These are phyloP conservation scores for Vanrija pseudolonga DNA, from an alignment of 1,284 basidiomycete genomes.

Conservation along the genomic window DNA sequence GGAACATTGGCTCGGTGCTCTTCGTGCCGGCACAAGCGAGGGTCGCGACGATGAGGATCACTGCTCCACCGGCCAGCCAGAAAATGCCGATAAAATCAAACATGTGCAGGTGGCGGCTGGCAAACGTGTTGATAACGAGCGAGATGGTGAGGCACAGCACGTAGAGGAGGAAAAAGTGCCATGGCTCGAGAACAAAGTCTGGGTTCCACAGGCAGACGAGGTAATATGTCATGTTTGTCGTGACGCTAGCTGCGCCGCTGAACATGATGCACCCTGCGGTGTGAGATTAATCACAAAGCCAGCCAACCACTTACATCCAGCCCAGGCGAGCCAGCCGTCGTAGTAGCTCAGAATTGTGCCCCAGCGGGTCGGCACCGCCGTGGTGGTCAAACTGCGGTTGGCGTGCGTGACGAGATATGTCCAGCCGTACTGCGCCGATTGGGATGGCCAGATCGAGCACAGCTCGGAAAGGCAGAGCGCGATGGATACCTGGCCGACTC, in stretches of 20 bases:
- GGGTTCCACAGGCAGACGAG: slow-evolving; percentile 1
- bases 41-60: background rate
- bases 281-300: background rate
- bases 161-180: slow-evolving; percentile 4
- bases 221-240: slow-evolving; percentile 3
- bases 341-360: background rate
- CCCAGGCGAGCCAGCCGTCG: background rate
- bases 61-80: background rate
- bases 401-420: background rate
- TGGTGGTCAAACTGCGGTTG: background rate
- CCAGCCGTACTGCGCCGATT: background rate
- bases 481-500: background rate
- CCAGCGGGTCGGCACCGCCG: background rate
- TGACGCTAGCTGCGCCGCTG: background rate
- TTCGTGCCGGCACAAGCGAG: background rate
- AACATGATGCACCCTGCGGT: slow-evolving; percentile 5
- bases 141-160: slow-evolving; percentile 5
- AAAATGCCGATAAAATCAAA: slow-evolving; percentile 1
- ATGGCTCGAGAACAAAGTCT: slow-evolving; percentile 1
- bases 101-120: background rate
- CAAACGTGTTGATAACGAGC: slow-evolving; percentile 3
- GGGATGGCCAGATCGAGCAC: slow-evolving; percentile 1
- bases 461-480: slow-evolving; percentile 1
- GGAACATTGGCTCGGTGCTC: background rate
- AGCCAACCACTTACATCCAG: background rate